phyloP scores from a whole-genome alignment of 371 early-diverging fungal species.

The Lichtheimia corymbifera region DNA sequence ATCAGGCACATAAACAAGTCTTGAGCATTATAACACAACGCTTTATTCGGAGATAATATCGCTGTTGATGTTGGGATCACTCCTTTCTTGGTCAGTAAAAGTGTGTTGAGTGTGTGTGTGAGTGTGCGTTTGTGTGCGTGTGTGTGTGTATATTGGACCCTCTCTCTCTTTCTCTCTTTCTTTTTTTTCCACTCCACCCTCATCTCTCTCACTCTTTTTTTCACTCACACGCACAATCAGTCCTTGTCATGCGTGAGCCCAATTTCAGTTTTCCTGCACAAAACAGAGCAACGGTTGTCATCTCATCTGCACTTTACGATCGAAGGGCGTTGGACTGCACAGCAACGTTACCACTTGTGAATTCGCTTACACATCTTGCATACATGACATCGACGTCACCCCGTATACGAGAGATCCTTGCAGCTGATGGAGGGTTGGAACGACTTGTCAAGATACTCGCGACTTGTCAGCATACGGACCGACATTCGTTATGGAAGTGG shows the following conservation, averaged over 20 bases:
- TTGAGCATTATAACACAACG: too few relatives aligned
- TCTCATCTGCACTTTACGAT: slow-evolving; percentile 80
- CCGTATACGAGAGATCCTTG: slow-evolving; percentile 75
- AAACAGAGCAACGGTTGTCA: slow-evolving; percentile 75
- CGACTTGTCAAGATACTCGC: slow-evolving; percentile 76
- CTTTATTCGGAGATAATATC: too few relatives aligned
- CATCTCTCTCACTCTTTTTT: too few relatives aligned
- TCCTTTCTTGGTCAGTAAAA: too few relatives aligned
- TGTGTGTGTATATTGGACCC: too few relatives aligned
- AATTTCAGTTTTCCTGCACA: slow-evolving; percentile 71
- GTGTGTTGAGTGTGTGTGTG: too few relatives aligned
- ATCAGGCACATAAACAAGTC: too few relatives aligned
- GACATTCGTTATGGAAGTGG: slow-evolving; percentile 75
- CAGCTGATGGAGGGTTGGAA: slow-evolving; percentile 87
- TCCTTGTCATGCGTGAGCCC: slow-evolving; percentile 68
- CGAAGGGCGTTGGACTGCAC: slow-evolving; percentile 87
- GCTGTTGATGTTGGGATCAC: too few relatives aligned
- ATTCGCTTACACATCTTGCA: slow-evolving; percentile 81
- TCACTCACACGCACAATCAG: too few relatives aligned
- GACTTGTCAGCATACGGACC: slow-evolving; percentile 57
- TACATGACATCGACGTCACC: slow-evolving; percentile 80
- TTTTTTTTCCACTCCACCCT: too few relatives aligned
- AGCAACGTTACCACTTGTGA: slow-evolving; percentile 79
- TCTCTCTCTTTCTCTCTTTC: too few relatives aligned
- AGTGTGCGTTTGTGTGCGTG: too few relatives aligned